phyloP scores from a whole-genome alignment of 163 green algal species.

The Scenedesmus sp. region DNA sequence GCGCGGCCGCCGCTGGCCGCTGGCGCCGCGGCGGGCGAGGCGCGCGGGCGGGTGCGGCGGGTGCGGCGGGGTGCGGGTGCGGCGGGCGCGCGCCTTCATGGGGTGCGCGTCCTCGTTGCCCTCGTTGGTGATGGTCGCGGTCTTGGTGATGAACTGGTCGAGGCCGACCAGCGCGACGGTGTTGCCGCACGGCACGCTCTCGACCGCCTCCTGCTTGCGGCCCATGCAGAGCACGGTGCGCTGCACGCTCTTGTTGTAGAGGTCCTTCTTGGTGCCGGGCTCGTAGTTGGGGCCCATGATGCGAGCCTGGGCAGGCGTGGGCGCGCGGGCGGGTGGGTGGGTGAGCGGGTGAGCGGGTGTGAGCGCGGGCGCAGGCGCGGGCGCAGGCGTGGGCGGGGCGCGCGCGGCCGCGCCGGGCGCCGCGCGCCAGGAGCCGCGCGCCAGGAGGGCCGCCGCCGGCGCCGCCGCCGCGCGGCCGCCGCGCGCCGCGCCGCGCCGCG shows the following conservation, averaged over 20 bases:
- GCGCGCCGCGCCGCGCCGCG: too few species aligned
- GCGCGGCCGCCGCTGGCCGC: too few species aligned
- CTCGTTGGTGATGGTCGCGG: conserved; percentile 96
- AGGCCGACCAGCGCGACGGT: conserved; percentile 98
- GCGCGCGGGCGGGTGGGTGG: not conserved
- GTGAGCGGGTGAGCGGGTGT: too few species aligned
- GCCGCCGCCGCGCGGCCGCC: too few species aligned
- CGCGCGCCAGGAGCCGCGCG: too few species aligned
- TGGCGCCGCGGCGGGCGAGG: too few species aligned
- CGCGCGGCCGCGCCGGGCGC: too few species aligned
- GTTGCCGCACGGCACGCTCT: conserved; percentile 98
- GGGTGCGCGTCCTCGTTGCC: conserved; percentile 91
- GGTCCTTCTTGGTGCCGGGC: conserved; percentile 99
- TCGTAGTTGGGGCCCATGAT: conserved; percentile 99
- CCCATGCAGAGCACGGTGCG: conserved; percentile 99
- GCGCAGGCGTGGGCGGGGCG: too few species aligned
- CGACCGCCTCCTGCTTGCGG: conserved; percentile 96
- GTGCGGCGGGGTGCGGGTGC: too few species aligned
- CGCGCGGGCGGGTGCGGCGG: too few species aligned
- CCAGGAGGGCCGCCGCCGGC: too few species aligned
- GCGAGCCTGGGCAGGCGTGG: conserved; percentile 78
- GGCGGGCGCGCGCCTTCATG: conserved; percentile 83
- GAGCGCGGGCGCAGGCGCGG: too few species aligned
- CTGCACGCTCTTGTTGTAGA: conserved; percentile 99
- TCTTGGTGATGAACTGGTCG: conserved; percentile 99